A percentile compares a stretch with the other conserved stretches of the same genome.
phyloP scores from a whole-genome alignment of 495 filamentous ascomycete genomes.

The Cenococcum geophilum region DNA sequence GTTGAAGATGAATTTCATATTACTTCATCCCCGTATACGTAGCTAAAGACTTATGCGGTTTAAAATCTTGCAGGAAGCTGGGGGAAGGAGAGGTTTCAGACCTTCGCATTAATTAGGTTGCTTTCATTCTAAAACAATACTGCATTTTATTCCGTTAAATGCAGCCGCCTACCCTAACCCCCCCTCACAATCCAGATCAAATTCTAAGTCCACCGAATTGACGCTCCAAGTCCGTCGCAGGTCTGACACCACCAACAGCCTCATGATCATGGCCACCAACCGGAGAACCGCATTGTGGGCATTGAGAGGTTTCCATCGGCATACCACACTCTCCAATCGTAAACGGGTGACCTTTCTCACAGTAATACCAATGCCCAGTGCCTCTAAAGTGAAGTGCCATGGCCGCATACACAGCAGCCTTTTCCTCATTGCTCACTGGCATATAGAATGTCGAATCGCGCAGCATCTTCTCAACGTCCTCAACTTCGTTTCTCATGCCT shows the following conservation, averaged over 20 bases:
- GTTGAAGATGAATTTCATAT: too few relatives aligned
- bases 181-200: too few relatives aligned
- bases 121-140: too few relatives aligned
- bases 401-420: constrained; percentile 37
- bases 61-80: too few relatives aligned
- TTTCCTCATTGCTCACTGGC: constrained; percentile 44
- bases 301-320: constrained; percentile 56
- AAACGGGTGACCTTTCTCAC: constrained; percentile 63
- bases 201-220: constrained; percentile 33
- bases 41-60: too few relatives aligned
- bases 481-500: constrained; percentile 35
- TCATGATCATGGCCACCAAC: constrained; percentile 57
- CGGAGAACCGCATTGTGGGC: constrained; percentile 57
- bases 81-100: too few relatives aligned
- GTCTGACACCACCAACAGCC: constrained; percentile 46
- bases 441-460: constrained; percentile 40
- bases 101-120: too few relatives aligned
- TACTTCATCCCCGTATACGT: too few relatives aligned
- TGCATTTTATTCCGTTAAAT: too few relatives aligned
- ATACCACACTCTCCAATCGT: constrained; percentile 69
- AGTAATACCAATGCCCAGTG: constrained; percentile 59
- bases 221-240: constrained; percentile 47
- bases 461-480: constrained; percentile 39
- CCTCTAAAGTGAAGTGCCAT: constrained; percentile 33
- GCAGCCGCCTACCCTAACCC: too few relatives aligned